A percentile compares a stretch with the other conserved stretches of the same genome.
Conservation (phyloP, 2,329 filamentous ascomycete species). For the Plectosphaerella sp. region DNA sequence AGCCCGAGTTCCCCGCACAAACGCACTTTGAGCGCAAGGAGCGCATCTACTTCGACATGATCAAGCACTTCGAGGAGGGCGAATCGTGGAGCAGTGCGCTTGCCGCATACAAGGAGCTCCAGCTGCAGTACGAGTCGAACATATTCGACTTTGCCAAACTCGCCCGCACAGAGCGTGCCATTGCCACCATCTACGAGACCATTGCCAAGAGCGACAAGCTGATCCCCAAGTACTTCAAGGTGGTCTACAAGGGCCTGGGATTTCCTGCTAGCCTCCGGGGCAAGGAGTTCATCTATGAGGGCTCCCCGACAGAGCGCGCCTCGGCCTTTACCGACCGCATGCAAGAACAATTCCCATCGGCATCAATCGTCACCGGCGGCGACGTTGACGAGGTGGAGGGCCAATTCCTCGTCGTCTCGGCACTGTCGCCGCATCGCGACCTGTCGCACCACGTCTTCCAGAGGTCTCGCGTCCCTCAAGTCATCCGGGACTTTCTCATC, state of each 20-base stretch:
- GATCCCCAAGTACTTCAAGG: slow-evolving; percentile 84
- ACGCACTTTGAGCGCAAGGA: slow-evolving; percentile 91
- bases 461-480: slow-evolving; percentile 75
- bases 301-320: slow-evolving; percentile 69
- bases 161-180: slow-evolving; percentile 81
- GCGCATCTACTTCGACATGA: slow-evolving; percentile 87
- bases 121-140: slow-evolving; percentile 85
- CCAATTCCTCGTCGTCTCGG: slow-evolving; percentile 80
- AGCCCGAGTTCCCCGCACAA: slow-evolving; percentile 77
- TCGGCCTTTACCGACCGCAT: slow-evolving; percentile 84
- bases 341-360: slow-evolving; percentile 83
- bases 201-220: slow-evolving; percentile 77
- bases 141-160: slow-evolving; percentile 90
- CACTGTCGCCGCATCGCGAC: slow-evolving; percentile 79
- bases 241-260: slow-evolving; percentile 82
- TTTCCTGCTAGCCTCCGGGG: slow-evolving; percentile 79
- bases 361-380: slow-evolving; percentile 70
- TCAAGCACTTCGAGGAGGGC: slow-evolving; percentile 91
- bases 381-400: slow-evolving; percentile 79
- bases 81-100: slow-evolving; percentile 89
- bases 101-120: slow-evolving; percentile 83
- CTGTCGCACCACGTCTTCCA: slow-evolving; percentile 81
- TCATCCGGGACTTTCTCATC: slow-evolving; percentile 82
- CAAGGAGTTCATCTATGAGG: slow-evolving; percentile 91
- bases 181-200: slow-evolving; percentile 86